Evolutionary conservation across 768 basidiomycete genomes (phyloP), one percentile per base, ranked within the genome.

Genomic region (Panellus pusillus): DNA sequence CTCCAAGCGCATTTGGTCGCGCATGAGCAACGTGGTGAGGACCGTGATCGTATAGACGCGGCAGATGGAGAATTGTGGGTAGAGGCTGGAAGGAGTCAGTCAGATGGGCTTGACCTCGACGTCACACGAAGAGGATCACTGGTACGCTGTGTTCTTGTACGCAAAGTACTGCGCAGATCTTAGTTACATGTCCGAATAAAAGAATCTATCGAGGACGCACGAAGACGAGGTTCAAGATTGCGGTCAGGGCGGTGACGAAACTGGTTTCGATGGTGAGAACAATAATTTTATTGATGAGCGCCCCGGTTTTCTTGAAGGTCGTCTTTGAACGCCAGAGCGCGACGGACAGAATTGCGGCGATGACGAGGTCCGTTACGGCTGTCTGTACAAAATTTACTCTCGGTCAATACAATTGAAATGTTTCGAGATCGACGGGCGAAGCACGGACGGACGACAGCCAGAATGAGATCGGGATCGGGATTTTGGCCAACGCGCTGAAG

Each of bases 11-110:
- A 19, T 46, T 13, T 12, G 27, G 13, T 36, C 36, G 19, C 58
- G 58, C 44, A 20, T 28, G n/a, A 57, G 38, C 17, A 61, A 47
- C 11, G 51, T 50, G 8, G 19, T 29, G 4, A 61, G 47, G 7
- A 57, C 55, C 9, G 47, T 61, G 35, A 61, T 27, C 2, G 59
- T 57, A 38, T 57, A 57, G 5, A 61, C 27, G 13, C 55, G 39
- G 27, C 29, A 42, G 12, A 61, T 43, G 7, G 56, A 54, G 44
- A 54, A 58, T 28, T 61, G 52, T 11, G 60, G 44, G 27, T 50
- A 29, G n/a, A 61, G 44, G 20, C n/a, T n/a, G n/a, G n/a, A n/a
- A n/a, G n/a, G n/a, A n/a, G n/a, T n/a, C n/a, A n/a, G n/a, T n/a
- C n/a, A n/a, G n/a, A n/a, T n/a, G n/a, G n/a, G n/a, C n/a, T n/a